Base-by-base conservation (phyloP, 2,329 filamentous ascomycete genomes). In the Venturiaceae sp. region DNA sequence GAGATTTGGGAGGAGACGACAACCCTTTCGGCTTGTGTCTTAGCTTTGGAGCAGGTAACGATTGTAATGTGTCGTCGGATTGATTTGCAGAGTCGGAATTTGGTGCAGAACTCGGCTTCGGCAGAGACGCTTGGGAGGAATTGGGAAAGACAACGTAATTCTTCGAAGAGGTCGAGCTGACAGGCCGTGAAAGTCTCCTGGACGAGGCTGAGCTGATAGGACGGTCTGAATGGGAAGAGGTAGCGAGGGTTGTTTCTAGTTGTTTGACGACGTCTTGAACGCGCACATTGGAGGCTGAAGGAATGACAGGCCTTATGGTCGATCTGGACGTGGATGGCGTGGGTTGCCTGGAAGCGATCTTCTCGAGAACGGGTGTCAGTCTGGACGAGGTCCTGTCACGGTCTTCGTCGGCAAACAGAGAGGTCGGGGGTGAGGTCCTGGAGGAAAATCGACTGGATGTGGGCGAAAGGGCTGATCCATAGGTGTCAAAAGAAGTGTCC, bases 391-490 rank as follows among this genome's bases (percentile, higher is more conserved):
- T 19, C 39, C 34, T 32, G 14, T 50, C 33, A 44, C 33, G 30
- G 26, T 44, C 30, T 19, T 44, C 44, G 28, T 46, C 39, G n/a
- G 39, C 55, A n/a, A 47, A 62, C 21, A 69, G 69, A 26, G 71
- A 72, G 19, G 68, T 68, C 61, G 69, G 69, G 65, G 71, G 66
- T 60, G 71, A 73, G 63, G 66, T 72, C 60, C 64, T 68, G 60
- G 71, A 69, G 19, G 71, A 74, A 63, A 70, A 72, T 57, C 71
- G 65, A 61, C 66, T 66, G 61, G 70, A 72, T 52, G 66, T 68
- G 54, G 71, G 67, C 37, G 71, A 67, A 58, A 71, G 68, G 3
- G 67, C 68, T 37, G 71, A 69, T 47, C 32, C 57, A 34, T 30
- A 26, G 28, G 66, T 66, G 57, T 71, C 65, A 55, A 53, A 39